Conservation (phyloP, 179 eudicot genomes). For the Sideroxylon spinosum region DNA sequence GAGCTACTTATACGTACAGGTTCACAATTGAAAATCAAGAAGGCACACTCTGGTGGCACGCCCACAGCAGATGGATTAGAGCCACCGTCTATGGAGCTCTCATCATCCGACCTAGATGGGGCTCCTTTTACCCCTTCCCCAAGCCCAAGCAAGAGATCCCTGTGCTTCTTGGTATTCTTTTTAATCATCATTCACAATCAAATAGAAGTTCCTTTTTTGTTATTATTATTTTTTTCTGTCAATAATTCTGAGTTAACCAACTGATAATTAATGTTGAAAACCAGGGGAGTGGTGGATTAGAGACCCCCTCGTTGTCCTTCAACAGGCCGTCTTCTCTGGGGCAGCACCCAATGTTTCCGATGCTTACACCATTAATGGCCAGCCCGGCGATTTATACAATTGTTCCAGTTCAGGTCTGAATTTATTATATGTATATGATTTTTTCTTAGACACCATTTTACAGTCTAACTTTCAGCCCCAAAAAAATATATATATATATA, state of each 20-base stretch:
- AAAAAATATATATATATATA: no score
- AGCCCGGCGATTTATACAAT: constrained; percentile 74
- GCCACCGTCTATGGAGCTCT: constrained; percentile 78
- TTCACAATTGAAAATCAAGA: constrained; percentile 57
- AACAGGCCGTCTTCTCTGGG: constrained; percentile 57
- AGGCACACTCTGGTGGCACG: constrained; percentile 92
- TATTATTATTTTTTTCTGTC: not conserved
- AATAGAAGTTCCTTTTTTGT: not conserved
- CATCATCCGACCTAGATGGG: constrained; percentile 54
- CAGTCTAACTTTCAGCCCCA: no score
- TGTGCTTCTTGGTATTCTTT: constrained; percentile 51
- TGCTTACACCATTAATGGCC: constrained; percentile 80
- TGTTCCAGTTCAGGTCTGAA: constrained; percentile 63
- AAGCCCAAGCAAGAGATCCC: constrained; percentile 59
- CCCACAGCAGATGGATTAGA: constrained; percentile 79
- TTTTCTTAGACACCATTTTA: no score
- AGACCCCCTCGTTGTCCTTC: constrained; percentile 41
- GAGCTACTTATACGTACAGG: constrained; percentile 59
- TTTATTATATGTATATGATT: no score
- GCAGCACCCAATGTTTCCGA: constrained; percentile 68
- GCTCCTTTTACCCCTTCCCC: constrained; percentile 55
- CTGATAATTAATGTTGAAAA: constrained; percentile 4
- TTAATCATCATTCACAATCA: no score
- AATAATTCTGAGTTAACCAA: not conserved
- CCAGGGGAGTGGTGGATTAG: constrained; percentile 85